These are phyloP conservation scores for Phytopythium boreale DNA, from an alignment of 352 stramenopile species.

Conservation along the genomic window DNA sequence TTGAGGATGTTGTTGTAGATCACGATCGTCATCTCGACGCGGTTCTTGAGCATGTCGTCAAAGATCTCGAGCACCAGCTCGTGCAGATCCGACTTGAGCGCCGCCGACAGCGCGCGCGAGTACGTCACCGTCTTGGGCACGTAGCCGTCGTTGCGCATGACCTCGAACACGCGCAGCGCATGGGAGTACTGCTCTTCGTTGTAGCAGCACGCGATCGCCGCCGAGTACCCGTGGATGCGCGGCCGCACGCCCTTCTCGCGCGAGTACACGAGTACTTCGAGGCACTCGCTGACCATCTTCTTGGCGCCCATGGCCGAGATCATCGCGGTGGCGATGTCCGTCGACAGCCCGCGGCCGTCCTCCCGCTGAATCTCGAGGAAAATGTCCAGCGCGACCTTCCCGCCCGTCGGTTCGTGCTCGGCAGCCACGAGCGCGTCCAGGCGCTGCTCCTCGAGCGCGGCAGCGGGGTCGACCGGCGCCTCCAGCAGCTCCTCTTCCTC, in stretches of 20 bases:
- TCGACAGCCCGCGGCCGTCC: conserved; percentile 31
- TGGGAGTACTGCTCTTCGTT: conserved; percentile 59
- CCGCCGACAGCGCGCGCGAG: conserved; percentile 76
- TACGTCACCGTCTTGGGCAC: conserved; percentile 79
- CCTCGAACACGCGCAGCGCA: conserved; percentile 82
- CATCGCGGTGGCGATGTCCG: conserved; percentile 51
- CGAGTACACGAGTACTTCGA: conserved; percentile 64
- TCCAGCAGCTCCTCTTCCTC: conserved; percentile 15
- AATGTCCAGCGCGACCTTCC: conserved; percentile 45
- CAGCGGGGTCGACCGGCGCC: conserved; percentile 16
- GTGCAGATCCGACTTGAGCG: conserved; percentile 73
- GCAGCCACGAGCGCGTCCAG: conserved; percentile 25
- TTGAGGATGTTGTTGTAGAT: conserved; percentile 89
- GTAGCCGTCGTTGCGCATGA: conserved; percentile 86
- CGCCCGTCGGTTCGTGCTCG: conserved; percentile 32
- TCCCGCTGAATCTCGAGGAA: conserved; percentile 39
- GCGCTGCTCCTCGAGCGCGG: conserved; percentile 17
- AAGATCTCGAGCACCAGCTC: conserved; percentile 88
- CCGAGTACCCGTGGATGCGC: conserved; percentile 82
- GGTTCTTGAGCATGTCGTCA: conserved; percentile 79
- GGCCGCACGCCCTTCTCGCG: conserved; percentile 66
- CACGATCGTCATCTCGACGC: conserved; percentile 65
- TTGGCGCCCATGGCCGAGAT: conserved; percentile 59
- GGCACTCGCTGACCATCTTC: conserved; percentile 41
- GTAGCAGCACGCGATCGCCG: conserved; percentile 77